Conservation (phyloP, 2,329 filamentous ascomycete species). For the Penicillium oxalicum region DNA sequence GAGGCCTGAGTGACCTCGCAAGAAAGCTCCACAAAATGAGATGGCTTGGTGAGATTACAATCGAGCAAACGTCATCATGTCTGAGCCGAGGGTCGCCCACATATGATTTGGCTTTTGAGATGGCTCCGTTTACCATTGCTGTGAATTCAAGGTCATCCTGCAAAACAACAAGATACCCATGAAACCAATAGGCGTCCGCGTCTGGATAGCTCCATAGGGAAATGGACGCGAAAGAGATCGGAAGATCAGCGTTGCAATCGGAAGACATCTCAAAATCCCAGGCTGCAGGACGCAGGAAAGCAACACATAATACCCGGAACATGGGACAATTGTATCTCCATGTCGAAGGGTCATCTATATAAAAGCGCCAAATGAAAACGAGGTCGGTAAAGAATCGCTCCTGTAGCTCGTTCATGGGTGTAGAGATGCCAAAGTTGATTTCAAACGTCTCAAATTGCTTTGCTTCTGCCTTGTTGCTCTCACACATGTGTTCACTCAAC, state of each 20-base stretch:
- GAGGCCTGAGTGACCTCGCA: no score
- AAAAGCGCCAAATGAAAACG: constrained; percentile 20
- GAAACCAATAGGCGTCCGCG: constrained; percentile 14
- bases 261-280: constrained; percentile 20
- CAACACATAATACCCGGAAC: constrained; percentile 15
- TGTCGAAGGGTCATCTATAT: constrained; percentile 20
- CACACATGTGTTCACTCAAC: no score
- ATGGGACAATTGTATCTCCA: constrained; percentile 15
- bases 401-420: constrained; percentile 24
- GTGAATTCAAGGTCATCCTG: constrained; percentile 10
- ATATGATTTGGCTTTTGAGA: constrained; percentile 9
- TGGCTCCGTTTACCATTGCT: constrained; percentile 5
- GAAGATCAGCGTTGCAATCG: constrained; percentile 12
- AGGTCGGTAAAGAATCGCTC: constrained; percentile 20
- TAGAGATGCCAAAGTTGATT: constrained; percentile 15
- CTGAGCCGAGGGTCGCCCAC: neutral
- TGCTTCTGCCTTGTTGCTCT: neutral
- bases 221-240: constrained; percentile 9
- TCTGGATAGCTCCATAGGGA: constrained; percentile 9
- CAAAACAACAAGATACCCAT: constrained; percentile 14
- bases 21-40: no score
- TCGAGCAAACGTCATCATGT: neutral
- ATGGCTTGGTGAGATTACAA: no score
- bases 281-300: constrained; percentile 19
- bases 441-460: constrained; percentile 9